phyloP scores from a whole-genome alignment of 1,139 yeast species.

The Taphrina flavorubra region DNA sequence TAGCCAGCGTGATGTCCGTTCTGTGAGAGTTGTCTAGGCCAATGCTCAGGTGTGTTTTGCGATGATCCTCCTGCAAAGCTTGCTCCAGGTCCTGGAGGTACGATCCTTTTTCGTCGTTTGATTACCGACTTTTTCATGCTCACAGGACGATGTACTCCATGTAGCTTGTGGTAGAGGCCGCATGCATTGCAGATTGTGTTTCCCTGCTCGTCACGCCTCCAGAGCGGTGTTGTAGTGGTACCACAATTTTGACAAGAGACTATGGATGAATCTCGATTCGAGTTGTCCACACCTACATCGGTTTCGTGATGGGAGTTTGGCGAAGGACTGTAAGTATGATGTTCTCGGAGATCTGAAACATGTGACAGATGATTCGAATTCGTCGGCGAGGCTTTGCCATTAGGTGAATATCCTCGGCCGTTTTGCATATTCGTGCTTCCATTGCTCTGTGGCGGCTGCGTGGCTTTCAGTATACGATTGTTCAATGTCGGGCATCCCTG shows the following conservation, averaged over 20 bases:
- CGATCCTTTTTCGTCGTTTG: constrained; percentile 60
- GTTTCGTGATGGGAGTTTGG: constrained; percentile 24
- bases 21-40: constrained; percentile 20
- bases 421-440: neutral
- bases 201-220: constrained; percentile 84
- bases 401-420: constrained; percentile 11
- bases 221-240: constrained; percentile 82
- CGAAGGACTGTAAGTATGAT: constrained; percentile 14
- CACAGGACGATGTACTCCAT: constrained; percentile 79
- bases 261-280: constrained; percentile 20
- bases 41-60: constrained; percentile 19
- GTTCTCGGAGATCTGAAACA: constrained; percentile 6
- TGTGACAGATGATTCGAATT: neutral
- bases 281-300: constrained; percentile 3
- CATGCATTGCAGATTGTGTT: constrained; percentile 87
- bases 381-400: constrained; percentile 2
- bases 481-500: constrained; percentile 44
- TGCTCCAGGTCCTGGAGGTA: constrained; percentile 34
- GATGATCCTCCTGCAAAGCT: constrained; percentile 13
- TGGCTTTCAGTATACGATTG: constrained; percentile 40
- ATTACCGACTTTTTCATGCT: constrained; percentile 75
- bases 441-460: constrained; percentile 14
- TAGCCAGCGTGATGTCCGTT: constrained; percentile 17
- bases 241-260: constrained; percentile 62
- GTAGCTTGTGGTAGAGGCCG: constrained; percentile 72